Conservation (phyloP, 768 basidiomycete species). For the Cubamyces sp. region DNA sequence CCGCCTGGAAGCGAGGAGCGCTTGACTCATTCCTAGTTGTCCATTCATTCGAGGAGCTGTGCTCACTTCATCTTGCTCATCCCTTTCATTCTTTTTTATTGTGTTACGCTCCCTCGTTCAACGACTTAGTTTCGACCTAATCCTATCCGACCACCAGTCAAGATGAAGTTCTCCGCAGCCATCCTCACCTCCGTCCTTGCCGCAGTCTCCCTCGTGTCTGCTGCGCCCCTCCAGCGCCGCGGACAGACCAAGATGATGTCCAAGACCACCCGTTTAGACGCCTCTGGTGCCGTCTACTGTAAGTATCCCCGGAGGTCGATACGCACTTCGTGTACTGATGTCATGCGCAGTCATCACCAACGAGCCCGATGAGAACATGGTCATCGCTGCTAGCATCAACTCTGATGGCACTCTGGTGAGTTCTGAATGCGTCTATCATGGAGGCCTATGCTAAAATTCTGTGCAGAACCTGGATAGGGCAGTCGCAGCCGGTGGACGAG, state of each 20-base stretch:
- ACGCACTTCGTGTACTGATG: neutral
- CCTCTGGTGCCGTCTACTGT: constrained; percentile 34
- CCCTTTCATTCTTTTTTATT: constrained; percentile 14
- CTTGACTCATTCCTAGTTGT: neutral
- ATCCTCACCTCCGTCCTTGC: constrained; percentile 19
- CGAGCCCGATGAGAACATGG: constrained; percentile 48
- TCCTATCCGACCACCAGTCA: constrained; percentile 8
- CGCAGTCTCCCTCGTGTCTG: constrained; percentile 20
- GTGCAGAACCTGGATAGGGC: constrained; percentile 28
- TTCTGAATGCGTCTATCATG: neutral
- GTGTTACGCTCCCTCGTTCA: constrained; percentile 7
- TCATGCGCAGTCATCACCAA: constrained; percentile 52
- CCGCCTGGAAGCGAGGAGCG: constrained; percentile 26
- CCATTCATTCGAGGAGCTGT: constrained; percentile 18
- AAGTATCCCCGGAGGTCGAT: neutral
- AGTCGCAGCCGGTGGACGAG: constrained; percentile 26
- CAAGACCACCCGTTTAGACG: constrained; percentile 14
- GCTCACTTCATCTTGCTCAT: constrained; percentile 23
- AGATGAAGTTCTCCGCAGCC: constrained; percentile 29
- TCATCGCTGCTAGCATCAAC: constrained; percentile 48
- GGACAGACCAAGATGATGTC: constrained; percentile 16
- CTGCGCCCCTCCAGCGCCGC: constrained; percentile 20
- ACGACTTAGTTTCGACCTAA: constrained; percentile 4
- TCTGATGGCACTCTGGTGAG: constrained; percentile 46
- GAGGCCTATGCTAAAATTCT: neutral